Base-by-base conservation (phyloP, 2,329 filamentous ascomycete genomes). In the Drechslerella dactyloides region DNA sequence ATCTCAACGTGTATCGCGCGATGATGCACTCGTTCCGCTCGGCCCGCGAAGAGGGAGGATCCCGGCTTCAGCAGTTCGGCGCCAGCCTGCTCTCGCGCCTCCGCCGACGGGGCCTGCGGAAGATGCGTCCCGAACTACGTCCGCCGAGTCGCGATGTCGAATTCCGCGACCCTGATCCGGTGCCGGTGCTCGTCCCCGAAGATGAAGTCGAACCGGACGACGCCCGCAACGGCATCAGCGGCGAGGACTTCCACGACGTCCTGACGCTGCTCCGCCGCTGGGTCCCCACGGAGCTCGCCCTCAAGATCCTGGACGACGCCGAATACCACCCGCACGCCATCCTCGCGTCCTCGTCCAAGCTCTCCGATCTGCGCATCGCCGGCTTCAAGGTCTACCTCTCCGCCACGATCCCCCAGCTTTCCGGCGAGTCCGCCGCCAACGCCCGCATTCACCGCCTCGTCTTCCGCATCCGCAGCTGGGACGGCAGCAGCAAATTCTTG, bases 261-360 rank as follows among this genome's bases (percentile, higher is more conserved):
- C n/a, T 52, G 7, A 40, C 42, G 0, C 24, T 65, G 1, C 53
- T 65, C 30, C 23, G n/a, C 7, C 46, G 56, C n/a, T 48, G 56
- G 21, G 23, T 69, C 15, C 64, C 64, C 19, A 17, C 30, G 2
- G 64, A 69, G 48, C 15, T 69, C 2, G 54, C 24, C 10, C 24
- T 59, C 15, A 44, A 52, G 1, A 69, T 69, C 17, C 42, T 69
- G 24, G 57, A 62, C 15, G 44, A 24, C 17, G 64, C 64, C 3
- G 1, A 42, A 4, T 69, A 69, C 35, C 24, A 46, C 10, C 56
- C 53, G 13, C 48, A 51, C 42, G 35, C 56, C 2, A 51, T 24
- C 5, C 42, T 69, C 50, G 64, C 33, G 1, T 17, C 8, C 2
- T 27, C 51, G 4, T 21, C 33, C 6, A 48, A 60, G 15, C 19